Conservation (phyloP, 2,329 filamentous ascomycete species). For the Ascochyta lentis region DNA sequence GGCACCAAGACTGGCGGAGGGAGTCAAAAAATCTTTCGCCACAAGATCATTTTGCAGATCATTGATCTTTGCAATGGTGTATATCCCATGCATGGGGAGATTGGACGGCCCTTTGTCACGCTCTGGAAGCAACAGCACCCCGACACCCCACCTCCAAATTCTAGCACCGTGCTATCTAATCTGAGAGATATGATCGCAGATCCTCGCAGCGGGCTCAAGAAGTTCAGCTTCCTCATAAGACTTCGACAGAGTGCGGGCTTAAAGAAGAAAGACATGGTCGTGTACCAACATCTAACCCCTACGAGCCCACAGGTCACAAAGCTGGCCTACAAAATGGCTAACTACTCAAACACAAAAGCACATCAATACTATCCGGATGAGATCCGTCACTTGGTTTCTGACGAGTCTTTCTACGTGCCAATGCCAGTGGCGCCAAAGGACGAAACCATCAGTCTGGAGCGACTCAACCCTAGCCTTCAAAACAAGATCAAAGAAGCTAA, state of each 20-base stretch:
- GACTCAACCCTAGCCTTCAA: conserved; percentile 29
- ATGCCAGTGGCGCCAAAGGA: conserved; percentile 35
- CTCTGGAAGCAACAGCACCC: conserved; percentile 57
- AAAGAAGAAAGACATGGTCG: conserved; percentile 59
- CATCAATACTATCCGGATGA: conserved; percentile 43
- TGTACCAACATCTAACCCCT: conserved; percentile 54
- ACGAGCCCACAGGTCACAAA: conserved; percentile 55
- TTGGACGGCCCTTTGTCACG: conserved; percentile 62
- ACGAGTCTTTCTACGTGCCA: conserved; percentile 27
- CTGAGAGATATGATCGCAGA: conserved; percentile 59
- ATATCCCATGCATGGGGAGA: conserved; percentile 61
- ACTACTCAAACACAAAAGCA: conserved; percentile 41
- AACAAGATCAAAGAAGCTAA: conserved; percentile 29
- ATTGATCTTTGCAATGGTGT: conserved; percentile 61
- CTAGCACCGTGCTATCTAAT: conserved; percentile 58
- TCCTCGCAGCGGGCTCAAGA: conserved; percentile 56
- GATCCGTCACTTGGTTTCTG: conserved; percentile 35
- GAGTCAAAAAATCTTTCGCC: conserved; percentile 28
- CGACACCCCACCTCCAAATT: conserved; percentile 56
- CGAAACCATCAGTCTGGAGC: conserved; percentile 34
- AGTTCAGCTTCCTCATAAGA: conserved; percentile 47
- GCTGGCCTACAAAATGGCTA: conserved; percentile 59
- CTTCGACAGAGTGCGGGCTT: conserved; percentile 35
- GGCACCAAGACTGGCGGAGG: conserved; percentile 29
- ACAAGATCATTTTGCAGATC: conserved; percentile 61